These are phyloP conservation scores for Athelia sp. DNA, from an alignment of 1,284 basidiomycete genomes.

Conservation along the genomic window DNA sequence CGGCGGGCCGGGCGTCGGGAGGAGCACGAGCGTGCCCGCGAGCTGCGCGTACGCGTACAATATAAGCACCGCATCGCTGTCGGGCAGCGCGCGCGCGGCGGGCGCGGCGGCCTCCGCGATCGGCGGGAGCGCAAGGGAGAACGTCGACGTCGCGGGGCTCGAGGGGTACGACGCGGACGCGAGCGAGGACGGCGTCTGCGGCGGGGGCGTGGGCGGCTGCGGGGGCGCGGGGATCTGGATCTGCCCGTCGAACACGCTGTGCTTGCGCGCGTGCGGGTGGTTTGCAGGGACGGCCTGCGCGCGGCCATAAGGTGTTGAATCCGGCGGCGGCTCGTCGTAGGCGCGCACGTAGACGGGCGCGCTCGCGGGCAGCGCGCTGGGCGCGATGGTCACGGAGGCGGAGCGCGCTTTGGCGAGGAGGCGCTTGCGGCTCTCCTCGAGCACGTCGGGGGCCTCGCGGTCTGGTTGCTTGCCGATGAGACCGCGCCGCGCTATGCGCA, in stretches of 20 bases:
- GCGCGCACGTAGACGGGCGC: slow-evolving; percentile 24
- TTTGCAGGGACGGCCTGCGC: slow-evolving; percentile 47
- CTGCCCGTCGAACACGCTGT: slow-evolving; percentile 58
- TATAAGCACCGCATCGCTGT: slow-evolving; percentile 58
- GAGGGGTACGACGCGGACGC: too few relatives aligned
- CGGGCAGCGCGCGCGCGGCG: slow-evolving; percentile 36
- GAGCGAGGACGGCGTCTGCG: too few relatives aligned
- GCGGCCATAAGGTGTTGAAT: slow-evolving; percentile 37
- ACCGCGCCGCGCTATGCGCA: slow-evolving; percentile 23
- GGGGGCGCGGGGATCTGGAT: slow-evolving; percentile 31
- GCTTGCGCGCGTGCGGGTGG: slow-evolving; percentile 76
- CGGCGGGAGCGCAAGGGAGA: slow-evolving; percentile 13
- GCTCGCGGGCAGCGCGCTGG: slow-evolving; percentile 39
- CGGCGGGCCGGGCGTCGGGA: too few relatives aligned
- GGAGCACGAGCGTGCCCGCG: slow-evolving; percentile 58
- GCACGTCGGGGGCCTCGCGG: slow-evolving; percentile 34
- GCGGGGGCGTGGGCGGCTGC: slow-evolving; percentile 34
- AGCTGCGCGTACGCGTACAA: slow-evolving; percentile 86
- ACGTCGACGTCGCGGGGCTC: too few relatives aligned
- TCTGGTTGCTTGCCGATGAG: slow-evolving; percentile 33
- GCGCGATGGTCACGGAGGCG: slow-evolving; percentile 56
- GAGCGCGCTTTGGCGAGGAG: slow-evolving; percentile 46
- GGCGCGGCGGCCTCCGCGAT: slow-evolving; percentile 16
- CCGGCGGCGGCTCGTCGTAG: slow-evolving; percentile 33
- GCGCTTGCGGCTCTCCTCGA: slow-evolving; percentile 43